These are phyloP conservation scores for Podospora appendiculata DNA, from an alignment of 495 filamentous ascomycete genomes.

Conservation along the genomic window DNA sequence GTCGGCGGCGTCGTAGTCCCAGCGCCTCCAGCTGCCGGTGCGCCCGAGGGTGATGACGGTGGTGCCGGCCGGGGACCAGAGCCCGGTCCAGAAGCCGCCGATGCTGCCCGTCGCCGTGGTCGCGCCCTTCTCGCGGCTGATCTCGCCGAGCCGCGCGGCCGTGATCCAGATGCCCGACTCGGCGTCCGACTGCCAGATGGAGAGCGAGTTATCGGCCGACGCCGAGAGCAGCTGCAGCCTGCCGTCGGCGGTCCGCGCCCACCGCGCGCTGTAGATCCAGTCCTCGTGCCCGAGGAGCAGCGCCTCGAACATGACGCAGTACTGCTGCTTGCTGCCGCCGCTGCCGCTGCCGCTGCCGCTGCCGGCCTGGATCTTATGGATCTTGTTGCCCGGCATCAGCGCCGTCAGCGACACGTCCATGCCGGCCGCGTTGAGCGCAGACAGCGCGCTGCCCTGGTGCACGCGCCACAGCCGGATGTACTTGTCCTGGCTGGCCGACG, in stretches of 20 bases:
- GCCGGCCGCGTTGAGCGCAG: constrained; percentile 33
- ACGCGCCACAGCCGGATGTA: constrained; percentile 93
- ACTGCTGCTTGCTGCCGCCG: constrained; percentile 42
- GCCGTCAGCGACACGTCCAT: constrained; percentile 36
- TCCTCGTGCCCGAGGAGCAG: constrained; percentile 94
- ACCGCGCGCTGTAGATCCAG: constrained; percentile 86
- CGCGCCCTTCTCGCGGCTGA: constrained; percentile 86
- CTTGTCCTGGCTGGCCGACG: constrained; percentile 94
- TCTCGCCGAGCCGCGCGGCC: constrained; percentile 76
- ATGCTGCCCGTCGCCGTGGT: constrained; percentile 93
- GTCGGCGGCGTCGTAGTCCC: constrained; percentile 42
- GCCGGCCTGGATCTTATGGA: constrained; percentile 53
- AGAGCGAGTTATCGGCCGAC: constrained; percentile 90
- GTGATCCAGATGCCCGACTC: constrained; percentile 86
- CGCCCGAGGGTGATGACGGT: constrained; percentile 74
- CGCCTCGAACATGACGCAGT: constrained; percentile 87
- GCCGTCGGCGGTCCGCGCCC: constrained; percentile 43
- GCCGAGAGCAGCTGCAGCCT: constrained; percentile 72
- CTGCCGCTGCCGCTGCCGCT: too few species aligned
- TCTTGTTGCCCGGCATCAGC: constrained; percentile 71
- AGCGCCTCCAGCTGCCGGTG: constrained; percentile 88
- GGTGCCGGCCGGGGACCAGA: constrained; percentile 78
- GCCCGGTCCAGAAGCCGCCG: constrained; percentile 90
- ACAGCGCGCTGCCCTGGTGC: constrained; percentile 58
- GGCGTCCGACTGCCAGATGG: constrained; percentile 81